Evolutionary conservation across 768 basidiomycete species (phyloP).

Genomic region (Hydnomerulius pinastri): DNA sequence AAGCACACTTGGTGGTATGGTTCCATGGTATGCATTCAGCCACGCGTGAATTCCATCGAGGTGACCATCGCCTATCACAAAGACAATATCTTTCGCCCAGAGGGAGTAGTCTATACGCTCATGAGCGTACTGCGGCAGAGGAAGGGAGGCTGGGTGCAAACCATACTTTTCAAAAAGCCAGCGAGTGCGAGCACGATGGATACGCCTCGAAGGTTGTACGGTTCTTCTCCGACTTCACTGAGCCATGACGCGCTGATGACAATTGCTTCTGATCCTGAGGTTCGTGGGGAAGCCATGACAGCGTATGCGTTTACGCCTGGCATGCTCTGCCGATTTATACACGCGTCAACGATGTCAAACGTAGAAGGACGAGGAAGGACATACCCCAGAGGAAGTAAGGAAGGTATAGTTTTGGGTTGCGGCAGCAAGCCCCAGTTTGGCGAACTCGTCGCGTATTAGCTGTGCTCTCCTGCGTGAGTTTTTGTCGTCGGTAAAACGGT

Average conservation of each 20-base stretch:
- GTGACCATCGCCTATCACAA: conserved; percentile 87
- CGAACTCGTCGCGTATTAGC: conserved; percentile 64
- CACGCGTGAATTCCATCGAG: conserved; percentile 93
- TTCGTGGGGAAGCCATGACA: conserved; percentile 77
- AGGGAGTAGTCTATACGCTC: conserved; percentile 67
- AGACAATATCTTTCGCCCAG: conserved; percentile 94
- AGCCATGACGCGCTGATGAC: conserved; percentile 91
- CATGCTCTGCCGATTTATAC: conserved; percentile 41
- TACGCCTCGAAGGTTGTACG: conserved; percentile 82
- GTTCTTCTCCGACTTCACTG: conserved; percentile 58
- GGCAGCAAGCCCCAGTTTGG: conserved; percentile 70
- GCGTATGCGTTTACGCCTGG: conserved; percentile 84
- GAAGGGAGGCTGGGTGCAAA: background rate
- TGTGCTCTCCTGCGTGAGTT: conserved; percentile 59
- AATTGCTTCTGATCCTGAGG: conserved; percentile 93
- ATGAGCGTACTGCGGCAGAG: background rate
- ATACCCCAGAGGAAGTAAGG: conserved; percentile 50
- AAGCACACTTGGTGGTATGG: conserved; percentile 61
- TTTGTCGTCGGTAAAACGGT: background rate
- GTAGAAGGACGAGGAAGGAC: background rate
- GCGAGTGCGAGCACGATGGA: conserved; percentile 87
- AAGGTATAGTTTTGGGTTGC: conserved; percentile 72
- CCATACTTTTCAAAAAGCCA: conserved; percentile 75
- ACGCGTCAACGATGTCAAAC: conserved; percentile 1
- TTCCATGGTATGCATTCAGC: conserved; percentile 80